Percentiles rank a stretch among this genome's conserved stretches.
These are phyloP conservation scores for Phaeotremella skinneri DNA, from an alignment of 768 basidiomycete genomes.

Conservation along the genomic window DNA sequence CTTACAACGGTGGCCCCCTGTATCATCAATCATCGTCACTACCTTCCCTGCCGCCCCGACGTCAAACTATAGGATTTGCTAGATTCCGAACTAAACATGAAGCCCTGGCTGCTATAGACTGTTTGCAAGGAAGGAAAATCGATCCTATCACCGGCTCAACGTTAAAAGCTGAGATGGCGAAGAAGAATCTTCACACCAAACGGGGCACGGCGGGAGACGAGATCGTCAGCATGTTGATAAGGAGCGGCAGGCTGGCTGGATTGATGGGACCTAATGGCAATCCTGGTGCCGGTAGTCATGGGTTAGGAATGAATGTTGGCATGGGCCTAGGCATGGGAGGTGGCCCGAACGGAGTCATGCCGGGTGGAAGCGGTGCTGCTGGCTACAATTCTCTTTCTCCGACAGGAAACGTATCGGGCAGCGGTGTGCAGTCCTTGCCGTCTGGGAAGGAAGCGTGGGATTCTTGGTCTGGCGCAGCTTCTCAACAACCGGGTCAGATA, in stretches of 20 bases:
- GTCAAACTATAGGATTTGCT: constrained; percentile 98
- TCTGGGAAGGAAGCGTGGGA: constrained; percentile 37
- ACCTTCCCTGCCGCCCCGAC: constrained; percentile 61
- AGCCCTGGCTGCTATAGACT: constrained; percentile 81
- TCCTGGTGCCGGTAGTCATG: not conserved
- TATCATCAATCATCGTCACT: not conserved
- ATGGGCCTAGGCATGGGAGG: too few relatives aligned
- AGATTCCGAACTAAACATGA: constrained; percentile 86
- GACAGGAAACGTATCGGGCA: not conserved
- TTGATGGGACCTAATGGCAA: constrained; percentile 12
- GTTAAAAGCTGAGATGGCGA: constrained; percentile 98
- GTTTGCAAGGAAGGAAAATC: constrained; percentile 81
- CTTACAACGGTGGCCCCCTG: too few relatives aligned
- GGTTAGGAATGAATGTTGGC: not conserved
- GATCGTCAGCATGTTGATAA: constrained; percentile 39
- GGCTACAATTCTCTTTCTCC: not conserved
- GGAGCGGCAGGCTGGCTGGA: constrained; percentile 37
- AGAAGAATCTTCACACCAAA: constrained; percentile 98
- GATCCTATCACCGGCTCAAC: constrained; percentile 90
- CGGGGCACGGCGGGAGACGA: constrained; percentile 68
- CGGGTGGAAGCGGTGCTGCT: not conserved
- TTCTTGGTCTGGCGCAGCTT: constrained; percentile 19
- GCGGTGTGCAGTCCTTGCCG: not conserved
- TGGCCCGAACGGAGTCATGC: not conserved
- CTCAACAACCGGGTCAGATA: not conserved